These are phyloP conservation scores for Metahyphopichia silvanorum DNA, from an alignment of 805 yeast species.

Conservation along the genomic window DNA sequence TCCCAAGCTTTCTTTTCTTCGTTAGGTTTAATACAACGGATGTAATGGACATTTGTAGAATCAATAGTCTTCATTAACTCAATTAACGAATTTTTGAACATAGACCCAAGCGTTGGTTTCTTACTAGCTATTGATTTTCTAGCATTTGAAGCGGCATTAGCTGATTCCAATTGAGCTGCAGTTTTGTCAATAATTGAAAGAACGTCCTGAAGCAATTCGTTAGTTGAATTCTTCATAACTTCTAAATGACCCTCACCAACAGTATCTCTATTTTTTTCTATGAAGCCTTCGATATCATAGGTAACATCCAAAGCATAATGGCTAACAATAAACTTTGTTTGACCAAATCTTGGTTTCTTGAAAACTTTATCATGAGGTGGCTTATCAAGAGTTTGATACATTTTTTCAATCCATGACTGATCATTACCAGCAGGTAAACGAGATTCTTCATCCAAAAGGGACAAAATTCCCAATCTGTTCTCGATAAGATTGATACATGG, in stretches of 20 bases:
- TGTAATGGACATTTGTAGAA: constrained; percentile 93
- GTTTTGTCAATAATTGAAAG: constrained; percentile 61
- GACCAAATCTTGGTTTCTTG: constrained; percentile 93
- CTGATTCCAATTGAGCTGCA: constrained; percentile 46
- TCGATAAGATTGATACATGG: constrained; percentile 94
- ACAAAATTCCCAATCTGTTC: constrained; percentile 79
- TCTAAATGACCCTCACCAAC: constrained; percentile 95
- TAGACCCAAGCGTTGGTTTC: constrained; percentile 93
- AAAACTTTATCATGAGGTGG: constrained; percentile 73
- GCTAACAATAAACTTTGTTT: constrained; percentile 80
- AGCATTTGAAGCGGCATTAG: constrained; percentile 24
- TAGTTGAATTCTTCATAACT: constrained; percentile 67
- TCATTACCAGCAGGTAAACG: constrained; percentile 92
- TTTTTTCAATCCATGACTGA: constrained; percentile 86
- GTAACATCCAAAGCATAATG: constrained; percentile 95
- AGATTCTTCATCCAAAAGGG: constrained; percentile 91
- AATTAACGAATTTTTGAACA: constrained; percentile 87
- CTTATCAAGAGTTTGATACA: constrained; percentile 81
- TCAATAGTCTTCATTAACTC: constrained; percentile 91
- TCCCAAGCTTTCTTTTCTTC: constrained; percentile 94
- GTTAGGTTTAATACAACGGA: constrained; percentile 96
- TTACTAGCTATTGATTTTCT: constrained; percentile 48
- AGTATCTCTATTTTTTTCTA: constrained; percentile 95
- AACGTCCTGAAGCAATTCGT: constrained; percentile 62
- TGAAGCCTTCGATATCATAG: constrained; percentile 90